A percentile compares a stretch with the other conserved stretches of the same genome.
Evolutionary conservation across 1,284 basidiomycete species (phyloP).

Genomic region (Wolfiporia cocos): DNA sequence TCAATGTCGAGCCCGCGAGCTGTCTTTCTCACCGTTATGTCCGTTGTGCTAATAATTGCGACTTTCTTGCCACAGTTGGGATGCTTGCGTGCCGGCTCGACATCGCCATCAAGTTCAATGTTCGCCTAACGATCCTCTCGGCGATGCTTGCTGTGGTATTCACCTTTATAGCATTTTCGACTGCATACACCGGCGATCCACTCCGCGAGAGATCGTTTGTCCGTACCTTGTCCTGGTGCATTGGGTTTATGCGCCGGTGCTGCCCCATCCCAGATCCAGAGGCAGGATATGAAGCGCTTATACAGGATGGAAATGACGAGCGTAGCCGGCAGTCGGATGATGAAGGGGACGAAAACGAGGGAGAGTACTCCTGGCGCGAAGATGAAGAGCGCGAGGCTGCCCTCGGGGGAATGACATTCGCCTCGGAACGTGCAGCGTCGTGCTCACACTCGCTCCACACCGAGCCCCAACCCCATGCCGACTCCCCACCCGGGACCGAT

Average conservation of each 20-base stretch:
- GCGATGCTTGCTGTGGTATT: constrained; percentile 24
- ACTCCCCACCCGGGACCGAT: no score
- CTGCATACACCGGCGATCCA: constrained; percentile 17
- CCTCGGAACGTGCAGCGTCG: neutral
- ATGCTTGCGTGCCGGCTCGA: constrained; percentile 28
- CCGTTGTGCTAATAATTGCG: no score
- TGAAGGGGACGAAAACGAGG: constrained; percentile 6
- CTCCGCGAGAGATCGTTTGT: constrained; percentile 20
- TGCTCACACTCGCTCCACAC: no score
- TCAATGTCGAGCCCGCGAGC: no score
- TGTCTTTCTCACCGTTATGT: no score
- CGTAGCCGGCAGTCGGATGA: neutral
- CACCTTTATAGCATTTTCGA: constrained; percentile 24
- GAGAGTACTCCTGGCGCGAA: constrained; percentile 7
- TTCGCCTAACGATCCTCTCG: constrained; percentile 22
- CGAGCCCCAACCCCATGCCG: no score
- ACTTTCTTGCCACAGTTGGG: constrained; percentile 23
- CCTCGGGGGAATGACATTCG: neutral
- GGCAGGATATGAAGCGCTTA: constrained; percentile 5
- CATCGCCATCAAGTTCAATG: constrained; percentile 21
- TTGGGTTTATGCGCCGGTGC: no score
- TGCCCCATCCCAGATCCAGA: constrained; percentile 5
- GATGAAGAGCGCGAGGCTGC: constrained; percentile 8
- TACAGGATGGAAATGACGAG: neutral
- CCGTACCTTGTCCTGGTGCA: no score